Conservation (phyloP, 805 yeast species). For the Tetrapisispora arboricola region DNA sequence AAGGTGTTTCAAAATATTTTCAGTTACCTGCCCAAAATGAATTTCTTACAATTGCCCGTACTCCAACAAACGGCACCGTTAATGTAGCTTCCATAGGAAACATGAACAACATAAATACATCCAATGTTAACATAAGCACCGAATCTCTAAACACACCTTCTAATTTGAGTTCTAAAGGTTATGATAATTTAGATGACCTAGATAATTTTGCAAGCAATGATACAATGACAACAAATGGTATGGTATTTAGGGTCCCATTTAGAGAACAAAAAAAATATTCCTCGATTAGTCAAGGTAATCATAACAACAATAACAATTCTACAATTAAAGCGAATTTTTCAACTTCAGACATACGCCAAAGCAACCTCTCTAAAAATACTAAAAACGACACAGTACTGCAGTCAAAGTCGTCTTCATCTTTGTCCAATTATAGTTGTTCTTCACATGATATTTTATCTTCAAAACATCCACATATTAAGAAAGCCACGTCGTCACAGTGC, state of each 20-base stretch:
- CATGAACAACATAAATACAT: not conserved
- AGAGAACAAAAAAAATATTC: constrained; percentile 40
- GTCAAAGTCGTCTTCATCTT: not conserved
- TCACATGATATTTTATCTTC: not conserved
- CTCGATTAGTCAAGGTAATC: no score
- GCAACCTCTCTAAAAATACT: not conserved
- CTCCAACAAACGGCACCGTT: not conserved
- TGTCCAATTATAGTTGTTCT: not conserved
- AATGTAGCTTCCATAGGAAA: not conserved
- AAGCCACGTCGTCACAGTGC: no score
- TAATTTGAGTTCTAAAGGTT: no score
- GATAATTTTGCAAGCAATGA: constrained; percentile 1
- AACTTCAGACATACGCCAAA: not conserved
- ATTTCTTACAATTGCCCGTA: not conserved
- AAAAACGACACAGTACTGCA: not conserved
- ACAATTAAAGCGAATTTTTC: not conserved
- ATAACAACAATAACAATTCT: not conserved
- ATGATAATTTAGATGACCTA: not conserved
- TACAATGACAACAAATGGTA: constrained; percentile 27
- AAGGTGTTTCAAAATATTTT: constrained; percentile 36
- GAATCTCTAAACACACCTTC: no score
- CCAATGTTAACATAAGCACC: no score
- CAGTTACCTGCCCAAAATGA: constrained; percentile 2
- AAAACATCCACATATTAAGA: not conserved
- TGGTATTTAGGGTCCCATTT: constrained; percentile 56